Evolutionary conservation across 2,329 filamentous ascomycete species (phyloP), one percentile per base, ranked within the genome.

Genomic region (Pseudogymnoascus sp.): DNA sequence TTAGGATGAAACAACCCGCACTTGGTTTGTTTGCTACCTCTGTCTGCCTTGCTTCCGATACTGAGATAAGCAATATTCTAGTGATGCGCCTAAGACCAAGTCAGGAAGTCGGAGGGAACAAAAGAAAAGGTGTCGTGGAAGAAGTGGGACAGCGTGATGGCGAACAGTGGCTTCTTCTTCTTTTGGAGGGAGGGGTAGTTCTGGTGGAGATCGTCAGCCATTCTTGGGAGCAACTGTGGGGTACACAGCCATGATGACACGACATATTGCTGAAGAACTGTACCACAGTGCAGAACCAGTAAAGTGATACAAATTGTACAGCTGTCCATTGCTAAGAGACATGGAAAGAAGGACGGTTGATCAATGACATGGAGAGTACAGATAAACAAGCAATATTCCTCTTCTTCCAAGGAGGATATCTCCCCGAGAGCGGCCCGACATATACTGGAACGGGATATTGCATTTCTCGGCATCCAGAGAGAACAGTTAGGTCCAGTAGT

Each of bases 101-200:
- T 52, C 45, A 19, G 45, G 45, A 52, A 52, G 9, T 52, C 45
- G 45, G 45, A 52, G 15, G 45, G 45, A 52, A 52, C 23, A 52
- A 30, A 52, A 30, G 9, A 13, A 18, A 52, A 6, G 7, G 45
- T 52, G 45, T 12, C n/a, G 45, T 52, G 45, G 45, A 52, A 52
- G 45, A 52, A 30, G 26, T 30, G 45, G 45, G 23, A 30, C 45
- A 3, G 45, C 7, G 15, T 52, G 30, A 28, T 52, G n/a, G 26
- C 18, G 45, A 23, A 30, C 4, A 15, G 45, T 52, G 45, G 26
- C 26, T 30, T 52, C 26, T 52, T 30, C 45, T 30, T 52, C 26
- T 52, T 18, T 30, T 30, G 26, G 45, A 18, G 41, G 41, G 45
- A 52, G 45, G 45, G 45, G 45, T 30, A 52, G n/a, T 52, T 52